Base-by-base conservation (phyloP, 176 grass and related monocot genomes). In the Oryza longistaminata region DNA sequence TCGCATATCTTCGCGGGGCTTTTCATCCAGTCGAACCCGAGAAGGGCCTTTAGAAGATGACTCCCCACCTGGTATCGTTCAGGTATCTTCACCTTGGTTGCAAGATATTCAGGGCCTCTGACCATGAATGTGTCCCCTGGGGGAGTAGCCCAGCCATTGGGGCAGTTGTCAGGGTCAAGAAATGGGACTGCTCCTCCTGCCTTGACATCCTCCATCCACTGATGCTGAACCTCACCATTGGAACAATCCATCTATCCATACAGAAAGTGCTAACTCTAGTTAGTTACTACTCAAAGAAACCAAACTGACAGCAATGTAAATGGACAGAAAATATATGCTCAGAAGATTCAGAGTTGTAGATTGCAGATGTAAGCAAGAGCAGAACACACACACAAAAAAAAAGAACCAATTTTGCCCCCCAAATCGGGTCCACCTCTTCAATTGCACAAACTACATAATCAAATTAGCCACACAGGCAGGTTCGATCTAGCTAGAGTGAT, bases 21-120 rank as follows among this genome's bases (percentile, higher is more conserved):
- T 88, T 83, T 95, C 53, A 98, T 90, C 93, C 93, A 98, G 81
- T 95, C 96, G 85, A 95, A 90, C 24, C 93, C 93, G 17, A 98
- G 89, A 83, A 93, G 93, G n/a, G n/a, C n/a, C 78, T 95, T 92
- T 33, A 98, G 85, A 85, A 98, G 85, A 78, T 89, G n/a, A 98
- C 44, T 95, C 70, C 8, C 93, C 86, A 15, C 89, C 87, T 12
- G n/a, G n/a, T n/a, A n/a, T n/a, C n/a, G n/a, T n/a, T n/a, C n/a
- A n/a, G 90, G 91, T 88, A 94, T 89, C 90, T 98, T 98, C 68
- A 81, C 75, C 53, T 95, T 98, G 53, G 77, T 82, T 81, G 91
- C 85, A 73, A 98, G 53, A 85, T 98, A 98, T 31, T 90, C 90
- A 73, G 93, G 89, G 7, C 96, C 96, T 95, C 96, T 93, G 29